Evolutionary conservation across 805 yeast species (phyloP), one percentile per base, ranked within the genome.

Genomic region (Komagataella ulmi): DNA sequence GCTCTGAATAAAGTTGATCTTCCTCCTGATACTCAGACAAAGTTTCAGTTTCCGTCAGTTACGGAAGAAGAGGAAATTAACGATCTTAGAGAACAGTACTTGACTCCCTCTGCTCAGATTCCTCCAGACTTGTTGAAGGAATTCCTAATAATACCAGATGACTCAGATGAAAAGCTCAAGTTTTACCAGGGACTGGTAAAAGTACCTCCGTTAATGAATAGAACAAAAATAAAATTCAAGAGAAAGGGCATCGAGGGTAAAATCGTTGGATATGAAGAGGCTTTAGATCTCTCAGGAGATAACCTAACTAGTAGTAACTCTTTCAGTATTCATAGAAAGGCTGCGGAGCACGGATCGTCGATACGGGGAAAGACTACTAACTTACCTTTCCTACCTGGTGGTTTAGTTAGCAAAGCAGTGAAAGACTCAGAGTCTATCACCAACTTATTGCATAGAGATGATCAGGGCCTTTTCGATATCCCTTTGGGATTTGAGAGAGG

Each of bases 361-460:
- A 67, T 88, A 2, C 70, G 74, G 48, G 98, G 98, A 0, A 72
- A 80, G 3, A 74, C 95, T 0, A 76, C 80, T 17, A 85, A 77
- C 59, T 67, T 91, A 59, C 99, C 99, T 0, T 93, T 93, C 62
- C 82, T 84, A 53, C 99, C 99, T 0, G 98, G 99, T 57, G 97
- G 98, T 2, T 63, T 73, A 30, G 40, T 30, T 10, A 30, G 40
- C 45, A 50, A 52, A 2, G 59, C 58, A 5, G 57, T 61, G 49
- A 55, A 24, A 40, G 64, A 59, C 30, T 59, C 63, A 19, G 59
- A 61, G 7, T 75, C 71, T 50, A 66, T 63, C 3, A 61, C 71
- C 0, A 57, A 65, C 45, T 67, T 69, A 46, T 61, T 85, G 48
- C 93, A 85, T 59, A 76, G 83, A 59, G 91, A 86, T 59, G 68